Percentiles rank a stretch among this genome's conserved stretches.
Evolutionary conservation across 352 stramenopile genomes (phyloP).

Genomic region (Phytophthora citricola): DNA sequence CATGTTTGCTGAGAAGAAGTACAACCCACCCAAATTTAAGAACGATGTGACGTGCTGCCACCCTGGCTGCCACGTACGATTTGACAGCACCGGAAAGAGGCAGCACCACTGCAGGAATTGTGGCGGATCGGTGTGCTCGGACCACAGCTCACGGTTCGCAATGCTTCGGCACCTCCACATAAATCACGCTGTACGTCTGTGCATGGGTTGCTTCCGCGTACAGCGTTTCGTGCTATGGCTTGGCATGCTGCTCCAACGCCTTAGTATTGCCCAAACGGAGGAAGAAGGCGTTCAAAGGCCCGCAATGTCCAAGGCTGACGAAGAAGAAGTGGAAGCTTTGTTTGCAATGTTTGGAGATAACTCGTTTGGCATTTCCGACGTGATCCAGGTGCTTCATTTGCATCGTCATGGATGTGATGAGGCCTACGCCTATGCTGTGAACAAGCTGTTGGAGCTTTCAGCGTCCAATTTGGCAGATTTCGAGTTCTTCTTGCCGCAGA

Average conservation of each 20-base stretch:
- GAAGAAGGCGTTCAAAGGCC: conserved; percentile 44
- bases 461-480: conserved; percentile 75
- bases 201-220: conserved; percentile 77
- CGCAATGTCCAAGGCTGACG: conserved; percentile 50
- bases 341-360: conserved; percentile 56
- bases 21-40: conserved; percentile 75
- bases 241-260: conserved; percentile 69
- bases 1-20: conserved; percentile 70
- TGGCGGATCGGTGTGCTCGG: conserved; percentile 77
- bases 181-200: conserved; percentile 70
- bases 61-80: conserved; percentile 66
- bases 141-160: conserved; percentile 80
- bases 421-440: conserved; percentile 71
- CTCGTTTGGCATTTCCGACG: conserved; percentile 74
- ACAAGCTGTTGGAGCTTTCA: conserved; percentile 76
- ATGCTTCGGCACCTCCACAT: conserved; percentile 70
- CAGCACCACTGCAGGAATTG: conserved; percentile 89
- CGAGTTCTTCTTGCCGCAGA: conserved; percentile 85
- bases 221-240: conserved; percentile 74
- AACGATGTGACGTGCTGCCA: conserved; percentile 65
- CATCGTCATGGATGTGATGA: conserved; percentile 80
- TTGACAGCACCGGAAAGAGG: conserved; percentile 77
- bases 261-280: conserved; percentile 54
- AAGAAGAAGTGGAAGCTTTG: conserved; percentile 71
- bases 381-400: conserved; percentile 85